These are phyloP conservation scores for Omphalotus guepiniiformis DNA, from an alignment of 768 basidiomycete genomes.

Conservation along the genomic window DNA sequence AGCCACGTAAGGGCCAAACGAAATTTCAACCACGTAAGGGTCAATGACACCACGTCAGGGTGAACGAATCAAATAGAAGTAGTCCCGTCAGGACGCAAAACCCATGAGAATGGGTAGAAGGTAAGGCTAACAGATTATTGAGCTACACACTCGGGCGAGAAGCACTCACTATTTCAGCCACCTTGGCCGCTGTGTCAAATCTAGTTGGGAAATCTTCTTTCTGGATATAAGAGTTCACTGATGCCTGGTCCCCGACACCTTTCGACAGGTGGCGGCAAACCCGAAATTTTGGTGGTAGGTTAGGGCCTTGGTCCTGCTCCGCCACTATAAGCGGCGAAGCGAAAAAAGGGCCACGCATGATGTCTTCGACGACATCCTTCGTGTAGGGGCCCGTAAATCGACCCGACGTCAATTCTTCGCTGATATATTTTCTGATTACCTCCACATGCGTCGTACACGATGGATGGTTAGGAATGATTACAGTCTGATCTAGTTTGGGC, in stretches of 20 bases:
- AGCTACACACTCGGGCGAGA: too few species aligned
- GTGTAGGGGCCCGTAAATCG: constrained; percentile 20
- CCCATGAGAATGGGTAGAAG: neutral
- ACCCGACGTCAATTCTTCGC: constrained; percentile 11
- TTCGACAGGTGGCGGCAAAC: constrained; percentile 21
- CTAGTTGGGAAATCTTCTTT: constrained; percentile 17
- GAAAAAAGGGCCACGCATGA: constrained; percentile 26
- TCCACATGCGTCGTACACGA: constrained; percentile 6
- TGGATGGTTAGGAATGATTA: constrained; percentile 20
- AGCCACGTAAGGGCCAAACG: too few species aligned
- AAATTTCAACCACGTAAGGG: too few species aligned
- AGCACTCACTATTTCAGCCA: constrained; percentile 14
- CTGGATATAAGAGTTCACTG: constrained; percentile 15
- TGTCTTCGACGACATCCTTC: constrained; percentile 14
- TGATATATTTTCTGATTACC: constrained; percentile 15
- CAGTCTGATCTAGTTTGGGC: constrained; percentile 11
- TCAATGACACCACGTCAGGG: neutral
- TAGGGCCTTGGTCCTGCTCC: constrained; percentile 11
- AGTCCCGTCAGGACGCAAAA: neutral
- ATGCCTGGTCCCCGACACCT: neutral
- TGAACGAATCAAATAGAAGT: neutral
- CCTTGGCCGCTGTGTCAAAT: constrained; percentile 9
- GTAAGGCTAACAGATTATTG: neutral
- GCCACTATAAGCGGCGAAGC: constrained; percentile 22
- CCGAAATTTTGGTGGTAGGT: constrained; percentile 8